Conservation (phyloP, 495 filamentous ascomycete genomes). For the Talaromyces thailandensis region DNA sequence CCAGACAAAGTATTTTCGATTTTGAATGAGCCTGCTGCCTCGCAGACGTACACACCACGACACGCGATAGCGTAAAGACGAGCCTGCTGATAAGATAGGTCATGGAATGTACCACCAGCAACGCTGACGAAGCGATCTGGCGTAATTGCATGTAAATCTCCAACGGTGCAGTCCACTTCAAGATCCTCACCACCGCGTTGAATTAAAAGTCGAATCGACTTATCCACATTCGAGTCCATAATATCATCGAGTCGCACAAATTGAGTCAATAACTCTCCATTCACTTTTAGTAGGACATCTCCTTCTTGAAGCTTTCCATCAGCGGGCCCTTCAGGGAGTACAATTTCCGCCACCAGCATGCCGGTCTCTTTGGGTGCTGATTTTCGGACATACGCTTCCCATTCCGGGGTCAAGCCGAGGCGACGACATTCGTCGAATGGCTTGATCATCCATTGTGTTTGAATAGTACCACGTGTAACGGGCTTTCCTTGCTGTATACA, state of each 20-base stretch:
- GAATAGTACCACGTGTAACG: constrained; percentile 87
- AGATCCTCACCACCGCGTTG: constrained; percentile 84
- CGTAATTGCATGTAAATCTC: constrained; percentile 88
- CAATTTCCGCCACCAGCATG: constrained; percentile 93
- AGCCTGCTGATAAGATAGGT: constrained; percentile 93
- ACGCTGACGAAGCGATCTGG: constrained; percentile 93
- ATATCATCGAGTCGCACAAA: constrained; percentile 93
- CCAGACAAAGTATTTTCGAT: constrained; percentile 85
- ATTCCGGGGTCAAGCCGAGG: constrained; percentile 73
- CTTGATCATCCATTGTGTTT: constrained; percentile 93
- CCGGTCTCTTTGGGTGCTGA: constrained; percentile 87
- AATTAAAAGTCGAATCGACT: constrained; percentile 63
- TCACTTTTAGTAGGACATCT: constrained; percentile 91
- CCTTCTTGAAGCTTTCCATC: constrained; percentile 82
- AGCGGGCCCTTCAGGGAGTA: constrained; percentile 83
- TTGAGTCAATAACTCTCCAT: constrained; percentile 87
- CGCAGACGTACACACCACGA: constrained; percentile 89
- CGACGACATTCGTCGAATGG: constrained; percentile 96
- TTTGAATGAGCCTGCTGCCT: constrained; percentile 89
- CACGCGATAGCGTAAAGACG: constrained; percentile 86
- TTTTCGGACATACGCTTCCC: constrained; percentile 75
- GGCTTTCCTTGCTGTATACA: constrained; percentile 69
- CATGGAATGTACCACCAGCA: constrained; percentile 86
- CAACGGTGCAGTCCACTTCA: constrained; percentile 76
- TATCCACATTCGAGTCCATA: constrained; percentile 77